phyloP scores from a whole-genome alignment of 2,329 filamentous ascomycete genomes.

The Pyrenophora graminea region DNA sequence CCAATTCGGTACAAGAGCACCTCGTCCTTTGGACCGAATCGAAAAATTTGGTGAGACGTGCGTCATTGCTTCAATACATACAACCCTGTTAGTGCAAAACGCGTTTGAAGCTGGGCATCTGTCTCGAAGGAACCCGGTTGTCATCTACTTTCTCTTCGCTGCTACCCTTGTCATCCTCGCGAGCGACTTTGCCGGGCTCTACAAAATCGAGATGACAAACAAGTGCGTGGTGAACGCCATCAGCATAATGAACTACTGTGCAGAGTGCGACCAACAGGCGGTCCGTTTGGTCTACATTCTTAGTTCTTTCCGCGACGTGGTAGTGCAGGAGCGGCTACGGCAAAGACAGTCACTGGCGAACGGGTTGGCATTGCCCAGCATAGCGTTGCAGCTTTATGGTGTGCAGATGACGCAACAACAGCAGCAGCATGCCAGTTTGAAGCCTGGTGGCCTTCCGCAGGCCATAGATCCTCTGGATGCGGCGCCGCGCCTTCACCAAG shows the following conservation, averaged over 20 bases:
- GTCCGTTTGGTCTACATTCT: slow-evolving; percentile 46
- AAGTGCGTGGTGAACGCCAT: slow-evolving; percentile 46
- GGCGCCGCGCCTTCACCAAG: slow-evolving; percentile 36
- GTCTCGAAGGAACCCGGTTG: slow-evolving; percentile 46
- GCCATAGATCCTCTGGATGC: slow-evolving; percentile 21
- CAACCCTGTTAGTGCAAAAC: slow-evolving; percentile 47
- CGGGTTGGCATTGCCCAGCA: slow-evolving; percentile 35
- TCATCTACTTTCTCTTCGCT: slow-evolving; percentile 50
- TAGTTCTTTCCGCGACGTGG: slow-evolving; percentile 45
- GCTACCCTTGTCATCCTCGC: slow-evolving; percentile 47
- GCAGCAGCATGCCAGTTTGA: slow-evolving; percentile 7
- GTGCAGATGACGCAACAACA: slow-evolving; percentile 20
- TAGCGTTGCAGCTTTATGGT: slow-evolving; percentile 42
- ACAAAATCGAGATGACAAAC: slow-evolving; percentile 40
- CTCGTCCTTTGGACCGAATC: slow-evolving; percentile 48
- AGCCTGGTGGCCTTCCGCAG: slow-evolving; percentile 4
- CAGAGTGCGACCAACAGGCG: slow-evolving; percentile 48
- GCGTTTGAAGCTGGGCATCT: slow-evolving; percentile 49
- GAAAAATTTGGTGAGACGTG: slow-evolving; percentile 54
- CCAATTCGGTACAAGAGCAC: slow-evolving; percentile 31
- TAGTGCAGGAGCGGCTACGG: slow-evolving; percentile 36
- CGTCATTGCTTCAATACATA: slow-evolving; percentile 49
- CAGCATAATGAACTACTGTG: slow-evolving; percentile 49
- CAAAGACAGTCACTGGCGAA: slow-evolving; percentile 32
- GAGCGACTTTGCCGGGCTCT: slow-evolving; percentile 47